Evolutionary conservation across 2,329 filamentous ascomycete genomes (phyloP), one percentile per base, ranked within the genome.

Genomic region (Fusarium albidum): DNA sequence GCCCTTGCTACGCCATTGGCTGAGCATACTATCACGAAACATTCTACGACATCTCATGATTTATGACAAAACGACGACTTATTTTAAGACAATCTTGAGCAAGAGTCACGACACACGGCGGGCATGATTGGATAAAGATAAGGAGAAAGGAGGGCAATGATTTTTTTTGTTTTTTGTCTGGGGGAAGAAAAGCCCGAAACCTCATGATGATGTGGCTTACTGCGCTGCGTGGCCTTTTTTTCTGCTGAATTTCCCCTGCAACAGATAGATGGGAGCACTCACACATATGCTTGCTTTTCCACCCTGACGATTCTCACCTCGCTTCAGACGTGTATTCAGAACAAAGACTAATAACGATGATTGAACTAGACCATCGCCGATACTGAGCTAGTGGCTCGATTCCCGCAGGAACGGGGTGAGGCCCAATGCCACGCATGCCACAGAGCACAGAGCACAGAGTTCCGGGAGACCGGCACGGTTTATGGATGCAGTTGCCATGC

Each of bases 311-410:
- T 49, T 49, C 47, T 57, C 46, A 35, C 42, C 42, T 51, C 41
- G 41, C 52, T 63, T 60, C 57, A 59, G 52, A 57, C 40, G 57
- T 64, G 63, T 68, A 62, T 61, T 63, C 63, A 59, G 67, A 69
- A 61, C 59, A 61, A 62, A 71, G 67, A 72, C 77, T 79, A 76
- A 79, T 75, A 68, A 65, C 59, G 67, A 69, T 65, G 54, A 65
- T 65, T 73, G 69, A 74, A 71, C 73, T 71, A 79, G 77, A 79
- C 65, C 73, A 68, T 59, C 74, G 72, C 61, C 77, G 71, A 68
- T 63, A 67, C 56, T 66, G 52, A 66, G 63, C 53, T 42, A 55
- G 48, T 59, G 59, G 57, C 49, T 42, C 56, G 53, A 52, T 57
- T 26, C 41, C 21, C 50, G 46, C 48, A 35, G 53, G 15, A 56